Conservation (phyloP, 2,329 filamentous ascomycete species). For the Claviceps humidiphila region DNA sequence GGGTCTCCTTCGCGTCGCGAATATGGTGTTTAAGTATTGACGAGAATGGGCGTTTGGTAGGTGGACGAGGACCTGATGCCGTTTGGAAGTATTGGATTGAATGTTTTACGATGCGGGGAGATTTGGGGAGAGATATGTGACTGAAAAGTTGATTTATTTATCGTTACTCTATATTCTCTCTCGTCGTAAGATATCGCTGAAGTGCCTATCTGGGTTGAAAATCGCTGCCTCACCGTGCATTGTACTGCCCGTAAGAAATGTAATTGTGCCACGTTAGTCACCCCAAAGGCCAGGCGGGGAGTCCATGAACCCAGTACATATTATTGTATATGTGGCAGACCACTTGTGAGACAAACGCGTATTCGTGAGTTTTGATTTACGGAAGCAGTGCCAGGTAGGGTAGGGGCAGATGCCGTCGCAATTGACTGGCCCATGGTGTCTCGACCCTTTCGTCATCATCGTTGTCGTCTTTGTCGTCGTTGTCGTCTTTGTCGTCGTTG, state of each 20-base stretch:
- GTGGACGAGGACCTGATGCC: not conserved
- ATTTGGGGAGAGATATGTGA: not conserved
- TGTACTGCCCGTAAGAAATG: no score
- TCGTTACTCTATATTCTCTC: constrained; percentile 2
- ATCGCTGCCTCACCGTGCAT: no score
- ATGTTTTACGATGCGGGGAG: no score
- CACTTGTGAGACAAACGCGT: not conserved
- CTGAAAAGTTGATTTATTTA: not conserved
- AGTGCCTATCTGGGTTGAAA: no score
- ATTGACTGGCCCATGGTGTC: not conserved
- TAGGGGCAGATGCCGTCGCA: not conserved
- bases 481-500: not conserved
- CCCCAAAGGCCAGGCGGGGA: not conserved
- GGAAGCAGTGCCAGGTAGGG: not conserved
- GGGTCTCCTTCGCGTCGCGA: not conserved
- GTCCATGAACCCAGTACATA: not conserved
- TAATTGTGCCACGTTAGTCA: no score
- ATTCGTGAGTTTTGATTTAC: not conserved
- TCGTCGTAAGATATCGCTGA: not conserved
- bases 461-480: not conserved
- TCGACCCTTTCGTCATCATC: not conserved
- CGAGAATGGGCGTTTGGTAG: not conserved
- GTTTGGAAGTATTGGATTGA: not conserved
- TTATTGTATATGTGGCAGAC: not conserved
- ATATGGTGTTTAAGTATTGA: not conserved